These are phyloP conservation scores for Zoysia matrella DNA, from an alignment of 202 grass and related monocot species.

Conservation along the genomic window DNA sequence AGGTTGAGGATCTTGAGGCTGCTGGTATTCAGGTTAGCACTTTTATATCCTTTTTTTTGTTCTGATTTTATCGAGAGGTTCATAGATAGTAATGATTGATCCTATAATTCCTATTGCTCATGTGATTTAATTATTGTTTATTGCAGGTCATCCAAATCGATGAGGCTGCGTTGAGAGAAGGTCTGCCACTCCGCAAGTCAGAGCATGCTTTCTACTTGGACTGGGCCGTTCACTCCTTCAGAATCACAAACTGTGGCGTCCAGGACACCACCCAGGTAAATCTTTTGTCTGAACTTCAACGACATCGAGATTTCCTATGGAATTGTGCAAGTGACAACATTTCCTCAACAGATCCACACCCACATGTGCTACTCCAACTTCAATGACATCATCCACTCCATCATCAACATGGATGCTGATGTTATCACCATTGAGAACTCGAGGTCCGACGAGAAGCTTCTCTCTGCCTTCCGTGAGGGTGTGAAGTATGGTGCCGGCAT, in stretches of 20 bases:
- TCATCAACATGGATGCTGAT: conserved; percentile 20
- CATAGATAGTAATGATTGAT: background rate
- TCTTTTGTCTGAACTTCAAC: conserved; percentile 1
- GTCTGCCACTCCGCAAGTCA: conserved; percentile 91
- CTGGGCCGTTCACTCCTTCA: conserved; percentile 97
- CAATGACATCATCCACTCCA: conserved; percentile 97
- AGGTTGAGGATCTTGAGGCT: conserved; percentile 96
- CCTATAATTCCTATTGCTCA: background rate
- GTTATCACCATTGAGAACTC: too few species aligned
- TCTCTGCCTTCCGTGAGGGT: too few species aligned
- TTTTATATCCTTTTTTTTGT: background rate
- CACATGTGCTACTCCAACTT: conserved; percentile 99
- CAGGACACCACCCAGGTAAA: conserved; percentile 95
- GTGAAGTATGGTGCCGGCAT: too few species aligned
- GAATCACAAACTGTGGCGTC: conserved; percentile 90
- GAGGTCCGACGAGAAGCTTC: too few species aligned
- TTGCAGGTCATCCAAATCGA: conserved; percentile 97
- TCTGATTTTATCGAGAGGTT: background rate
- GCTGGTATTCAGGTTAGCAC: conserved; percentile 77
- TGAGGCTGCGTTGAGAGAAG: conserved; percentile 94
- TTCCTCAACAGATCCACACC: conserved; percentile 76
- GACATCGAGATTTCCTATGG: background rate
- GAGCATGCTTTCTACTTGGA: conserved; percentile 97
- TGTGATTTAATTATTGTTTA: background rate
- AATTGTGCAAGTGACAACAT: background rate